Base-by-base conservation (phyloP, 345 rosid genomes). In the Gossypium bickii region DNA sequence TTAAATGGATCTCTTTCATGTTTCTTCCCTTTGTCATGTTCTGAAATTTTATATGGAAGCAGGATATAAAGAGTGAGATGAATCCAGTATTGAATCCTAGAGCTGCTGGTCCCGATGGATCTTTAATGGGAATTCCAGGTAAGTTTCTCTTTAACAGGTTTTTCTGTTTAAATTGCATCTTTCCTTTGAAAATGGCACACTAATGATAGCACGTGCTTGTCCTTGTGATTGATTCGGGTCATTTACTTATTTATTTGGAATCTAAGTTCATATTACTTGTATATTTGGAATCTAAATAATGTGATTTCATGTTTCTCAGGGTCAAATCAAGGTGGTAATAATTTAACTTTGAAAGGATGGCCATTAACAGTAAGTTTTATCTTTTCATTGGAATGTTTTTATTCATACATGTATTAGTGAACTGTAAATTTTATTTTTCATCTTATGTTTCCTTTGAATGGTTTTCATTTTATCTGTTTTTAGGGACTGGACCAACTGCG, bases 271-370 rank as follows among this genome's bases (percentile, higher is more conserved):
- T 61, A 9, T 61, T 24, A 3, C 45, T 18, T 55, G 17, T 53
- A 12, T n/a, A 22, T 53, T 55, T 55, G 56, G 55, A 24, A 55
- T 16, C 22, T 56, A 4, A 65, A 24, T 45, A 1, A 0, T 22
- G 58, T 16, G 59, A 22, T 72, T 45, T 77, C 38, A n/a, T 78
- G 56, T 67, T 25, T 82, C 74, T 75, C 87, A 94, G 98, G 98
- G 78, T 89, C 97, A 78, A 92, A 86, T 84, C 98, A 92, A 82
- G 94, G 88, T 64, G 86, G 90, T 74, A 94, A 84, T 82, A 92
- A 90, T 87, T 84, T 94, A 79, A 88, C 98, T 51, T 82, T 94
- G 78, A 94, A 90, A 87, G 98, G 98, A 73, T 92, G 97, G 93
- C 98, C 98, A 3, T 90, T 94, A 64, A 86, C 93, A 0, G 98